Percentiles rank a stretch among this genome's conserved stretches.
Conservation (phyloP, 805 yeast genomes). For the Scheffersomyces coipomensis region DNA sequence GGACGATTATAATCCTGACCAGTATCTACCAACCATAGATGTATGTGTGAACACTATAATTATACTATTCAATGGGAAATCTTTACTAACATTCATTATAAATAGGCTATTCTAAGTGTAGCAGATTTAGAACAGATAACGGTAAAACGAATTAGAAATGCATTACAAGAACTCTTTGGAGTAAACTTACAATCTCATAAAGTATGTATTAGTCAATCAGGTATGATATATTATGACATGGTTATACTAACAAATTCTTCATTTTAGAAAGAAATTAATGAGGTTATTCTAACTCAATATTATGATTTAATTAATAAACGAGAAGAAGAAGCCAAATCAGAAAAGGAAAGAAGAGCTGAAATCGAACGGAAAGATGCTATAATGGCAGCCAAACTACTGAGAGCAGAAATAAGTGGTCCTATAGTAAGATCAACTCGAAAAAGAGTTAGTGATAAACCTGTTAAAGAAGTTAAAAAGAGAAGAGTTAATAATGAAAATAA, state of each 20-base stretch:
- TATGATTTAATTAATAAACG: conserved; percentile 43
- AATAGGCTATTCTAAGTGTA: conserved; percentile 66
- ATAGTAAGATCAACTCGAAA: conserved; percentile 14
- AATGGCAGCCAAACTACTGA: conserved; percentile 51
- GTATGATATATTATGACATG: neutral
- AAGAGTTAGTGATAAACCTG: conserved; percentile 6
- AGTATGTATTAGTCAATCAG: conserved; percentile 24
- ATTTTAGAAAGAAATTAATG: conserved; percentile 54
- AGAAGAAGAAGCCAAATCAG: conserved; percentile 21
- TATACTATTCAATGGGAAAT: neutral
- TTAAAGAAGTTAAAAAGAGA: conserved; percentile 5
- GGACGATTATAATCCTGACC: conserved; percentile 13
- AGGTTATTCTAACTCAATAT: conserved; percentile 58
- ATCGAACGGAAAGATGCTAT: conserved; percentile 49
- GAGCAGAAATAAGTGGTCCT: conserved; percentile 19
- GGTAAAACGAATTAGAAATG: conserved; percentile 68
- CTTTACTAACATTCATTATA: conserved; percentile 17
- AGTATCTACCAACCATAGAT: conserved; percentile 64
- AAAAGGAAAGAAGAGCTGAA: conserved; percentile 22
- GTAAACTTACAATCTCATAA: conserved; percentile 49
- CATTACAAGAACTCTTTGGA: conserved; percentile 67
- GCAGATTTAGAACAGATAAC: conserved; percentile 69
- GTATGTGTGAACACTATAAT: conserved; percentile 31
- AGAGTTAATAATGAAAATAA: conserved; percentile 22
- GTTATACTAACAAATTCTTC: conserved; percentile 15